These are phyloP conservation scores for Domatiomyces catenatus DNA, from an alignment of 2,329 filamentous ascomycete genomes.

Conservation along the genomic window DNA sequence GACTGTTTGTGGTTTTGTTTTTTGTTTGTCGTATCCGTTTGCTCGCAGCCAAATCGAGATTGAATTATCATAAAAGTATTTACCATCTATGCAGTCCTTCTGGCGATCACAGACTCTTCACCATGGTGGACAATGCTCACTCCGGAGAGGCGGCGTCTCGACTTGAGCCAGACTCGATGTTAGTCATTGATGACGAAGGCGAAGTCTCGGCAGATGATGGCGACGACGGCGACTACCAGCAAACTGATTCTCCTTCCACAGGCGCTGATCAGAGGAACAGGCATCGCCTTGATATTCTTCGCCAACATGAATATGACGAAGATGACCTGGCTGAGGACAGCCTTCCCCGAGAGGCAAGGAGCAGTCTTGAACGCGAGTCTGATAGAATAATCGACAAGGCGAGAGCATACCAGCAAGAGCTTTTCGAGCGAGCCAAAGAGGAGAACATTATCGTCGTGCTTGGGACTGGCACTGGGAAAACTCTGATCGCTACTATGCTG, in stretches of 20 bases:
- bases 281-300: neutral
- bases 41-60: neutral
- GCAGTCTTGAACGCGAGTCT: conserved; percentile 25
- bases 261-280: conserved; percentile 1
- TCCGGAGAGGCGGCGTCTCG: neutral
- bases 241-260: neutral
- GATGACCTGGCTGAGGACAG: neutral
- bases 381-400: conserved; percentile 57
- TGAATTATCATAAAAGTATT: neutral
- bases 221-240: neutral
- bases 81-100: neutral
- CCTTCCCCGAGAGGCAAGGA: neutral
- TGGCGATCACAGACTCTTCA: neutral
- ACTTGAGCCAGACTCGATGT: neutral
- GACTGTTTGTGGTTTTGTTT: neutral
- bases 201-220: neutral
- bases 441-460: conserved; percentile 76
- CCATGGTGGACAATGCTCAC: neutral
- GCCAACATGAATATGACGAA: neutral
- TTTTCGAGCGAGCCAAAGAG: conserved; percentile 73
- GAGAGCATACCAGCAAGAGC: conserved; percentile 78
- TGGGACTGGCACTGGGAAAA: conserved; percentile 70
- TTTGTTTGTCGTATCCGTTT: neutral
- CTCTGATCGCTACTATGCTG: conserved; percentile 80
- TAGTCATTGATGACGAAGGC: neutral